Base-by-base conservation (phyloP, 1,284 basidiomycete genomes). In the Mycosarcoma mackinlayi region DNA sequence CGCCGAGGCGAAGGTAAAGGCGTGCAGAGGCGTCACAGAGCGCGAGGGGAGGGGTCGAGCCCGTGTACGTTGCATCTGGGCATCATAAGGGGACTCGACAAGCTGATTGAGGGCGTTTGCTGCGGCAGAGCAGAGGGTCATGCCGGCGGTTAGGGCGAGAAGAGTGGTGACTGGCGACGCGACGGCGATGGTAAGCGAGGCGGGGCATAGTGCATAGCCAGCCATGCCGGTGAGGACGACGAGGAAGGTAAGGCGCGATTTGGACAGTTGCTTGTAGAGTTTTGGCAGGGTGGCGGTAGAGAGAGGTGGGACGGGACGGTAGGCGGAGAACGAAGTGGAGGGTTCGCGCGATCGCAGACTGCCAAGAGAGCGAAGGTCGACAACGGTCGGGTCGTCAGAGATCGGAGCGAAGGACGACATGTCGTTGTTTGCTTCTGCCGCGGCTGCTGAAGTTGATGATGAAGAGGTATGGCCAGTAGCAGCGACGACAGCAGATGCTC, bases 91-190 rank as follows among this genome's bases (percentile, higher is more conserved):
- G 4, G 92, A 87, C 83, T 99, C 96, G 78, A 94, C 90, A 3
- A 98, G 85, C 83, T 99, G 94, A 84, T 99, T 99, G 73, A 97
- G 86, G 0, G 94, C 88, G 82, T 98, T 98, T 23, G 96, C 96
- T 0, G 93, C 92, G 1, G 94, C 92, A 5, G 91, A 92, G 81
- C 94, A 97, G 33, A 98, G 86, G 0, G 90, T 89, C 0, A 94
- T 98, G 34, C 96, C 96, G 27, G 90, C 83, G 0, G 94, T 93
- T 0, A 95, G 91, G 8, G 92, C 89, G 6, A 98, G 86, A 5
- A 99, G 87, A 4, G 76, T 77, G 23, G 60, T 60, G n/a, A 80
- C 78, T 25, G 70, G 61, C 1, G 77, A 68, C 11, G 66, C 46
- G 14, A 71, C 51, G 3, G 76, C 50, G 10, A 70, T 62, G 5